phyloP scores from a whole-genome alignment of 495 filamentous ascomycete species.

The Daldinia concentrica region DNA sequence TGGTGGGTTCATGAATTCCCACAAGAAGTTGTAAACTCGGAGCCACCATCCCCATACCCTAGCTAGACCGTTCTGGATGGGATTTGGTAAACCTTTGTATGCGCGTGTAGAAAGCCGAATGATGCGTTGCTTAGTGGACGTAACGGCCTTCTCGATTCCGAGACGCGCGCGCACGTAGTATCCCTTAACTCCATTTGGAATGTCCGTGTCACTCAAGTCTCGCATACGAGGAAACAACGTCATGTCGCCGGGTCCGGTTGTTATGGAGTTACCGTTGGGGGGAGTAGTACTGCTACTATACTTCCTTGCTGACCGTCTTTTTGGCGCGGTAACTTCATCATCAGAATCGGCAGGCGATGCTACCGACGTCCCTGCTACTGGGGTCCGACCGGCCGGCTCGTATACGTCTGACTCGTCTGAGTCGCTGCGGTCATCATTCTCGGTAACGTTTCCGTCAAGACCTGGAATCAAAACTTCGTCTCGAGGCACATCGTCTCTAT shows the following conservation, averaged over 20 bases:
- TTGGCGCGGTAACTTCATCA: slow-evolving; percentile 48
- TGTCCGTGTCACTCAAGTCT: slow-evolving; percentile 46
- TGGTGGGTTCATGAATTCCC: slow-evolving; percentile 98
- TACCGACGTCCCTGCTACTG: slow-evolving; percentile 51
- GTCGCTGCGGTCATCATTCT: slow-evolving; percentile 1
- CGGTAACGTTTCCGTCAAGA: slow-evolving; percentile 39
- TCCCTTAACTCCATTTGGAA: slow-evolving; percentile 48
- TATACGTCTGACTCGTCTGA: slow-evolving; percentile 46
- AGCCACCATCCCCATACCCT: slow-evolving; percentile 50
- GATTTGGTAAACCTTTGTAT: slow-evolving; percentile 62
- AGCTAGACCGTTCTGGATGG: slow-evolving; percentile 64
- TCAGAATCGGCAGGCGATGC: slow-evolving; percentile 55
- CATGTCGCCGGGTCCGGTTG: slow-evolving; percentile 47
- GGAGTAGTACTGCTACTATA: slow-evolving; percentile 19
- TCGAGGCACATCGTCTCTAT: slow-evolving; percentile 61
- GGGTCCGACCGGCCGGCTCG: slow-evolving; percentile 59
- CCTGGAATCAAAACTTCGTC: slow-evolving; percentile 46
- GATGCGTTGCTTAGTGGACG: slow-evolving; percentile 51
- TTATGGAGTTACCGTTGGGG: slow-evolving; percentile 20
- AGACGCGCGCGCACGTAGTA: slow-evolving; percentile 40
- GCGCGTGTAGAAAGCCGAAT: slow-evolving; percentile 24
- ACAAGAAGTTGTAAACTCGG: slow-evolving; percentile 72
- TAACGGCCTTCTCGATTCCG: slow-evolving; percentile 38
- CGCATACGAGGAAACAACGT: slow-evolving; percentile 57
- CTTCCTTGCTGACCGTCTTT: slow-evolving; percentile 33